phyloP scores from a whole-genome alignment of 2,329 filamentous ascomycete species.

The Didymosphaeria variabile region DNA sequence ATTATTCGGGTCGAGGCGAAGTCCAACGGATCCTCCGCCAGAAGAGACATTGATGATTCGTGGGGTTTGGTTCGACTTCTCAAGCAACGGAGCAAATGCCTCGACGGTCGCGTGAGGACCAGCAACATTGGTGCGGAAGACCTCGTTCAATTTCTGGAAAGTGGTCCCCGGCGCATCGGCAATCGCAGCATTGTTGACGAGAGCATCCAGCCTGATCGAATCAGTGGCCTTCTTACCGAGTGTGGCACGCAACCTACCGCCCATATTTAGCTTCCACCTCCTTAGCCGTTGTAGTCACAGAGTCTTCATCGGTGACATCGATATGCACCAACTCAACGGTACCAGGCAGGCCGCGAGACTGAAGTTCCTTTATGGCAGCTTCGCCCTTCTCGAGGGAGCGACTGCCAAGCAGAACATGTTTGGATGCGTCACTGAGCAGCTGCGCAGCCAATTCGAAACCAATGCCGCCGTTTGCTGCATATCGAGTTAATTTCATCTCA shows the following conservation, averaged over 20 bases:
- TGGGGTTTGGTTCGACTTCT: conserved; percentile 23
- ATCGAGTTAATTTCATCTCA: not conserved
- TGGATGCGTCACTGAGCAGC: conserved; percentile 45
- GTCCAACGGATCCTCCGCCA: conserved; percentile 41
- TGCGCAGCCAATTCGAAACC: conserved; percentile 55
- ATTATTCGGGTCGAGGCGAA: conserved; percentile 31
- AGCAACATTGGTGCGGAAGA: conserved; percentile 34
- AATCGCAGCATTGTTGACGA: conserved; percentile 52
- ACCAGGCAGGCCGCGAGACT: conserved; percentile 26
- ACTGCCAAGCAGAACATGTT: conserved; percentile 34
- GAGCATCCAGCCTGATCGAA: conserved; percentile 36
- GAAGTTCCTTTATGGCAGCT: conserved; percentile 33
- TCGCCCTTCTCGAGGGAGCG: conserved; percentile 32
- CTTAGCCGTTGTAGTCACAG: conserved; percentile 49
- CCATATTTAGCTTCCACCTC: conserved; percentile 37
- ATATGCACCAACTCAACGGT: conserved; percentile 51
- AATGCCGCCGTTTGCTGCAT: conserved; percentile 56
- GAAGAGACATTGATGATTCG: conserved; percentile 45
- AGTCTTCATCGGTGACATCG: conserved; percentile 53
- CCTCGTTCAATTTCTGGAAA: conserved; percentile 30
- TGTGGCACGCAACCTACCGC: conserved; percentile 9
- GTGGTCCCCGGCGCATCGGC: conserved; percentile 17
- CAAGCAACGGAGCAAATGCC: conserved; percentile 25
- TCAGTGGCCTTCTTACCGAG: not conserved
- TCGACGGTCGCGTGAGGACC: conserved; percentile 24